Evolutionary conservation across 768 basidiomycete genomes (phyloP).

Genomic region (Galerina sulciceps): DNA sequence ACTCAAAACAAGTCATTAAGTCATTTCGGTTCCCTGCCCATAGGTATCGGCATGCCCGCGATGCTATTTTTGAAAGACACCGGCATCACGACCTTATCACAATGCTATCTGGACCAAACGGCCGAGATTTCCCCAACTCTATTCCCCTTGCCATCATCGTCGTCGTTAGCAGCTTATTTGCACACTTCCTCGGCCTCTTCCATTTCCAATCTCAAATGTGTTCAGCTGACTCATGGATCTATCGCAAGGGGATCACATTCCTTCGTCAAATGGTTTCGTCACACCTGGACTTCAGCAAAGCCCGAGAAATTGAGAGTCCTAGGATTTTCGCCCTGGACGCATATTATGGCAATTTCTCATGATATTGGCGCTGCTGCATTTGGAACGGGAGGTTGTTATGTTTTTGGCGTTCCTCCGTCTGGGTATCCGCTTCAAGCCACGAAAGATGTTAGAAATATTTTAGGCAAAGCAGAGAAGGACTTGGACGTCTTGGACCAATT

Average conservation of each 20-base stretch:
- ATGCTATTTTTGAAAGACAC: slow-evolving; percentile 10
- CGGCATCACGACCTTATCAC: slow-evolving; percentile 23
- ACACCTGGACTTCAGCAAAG: slow-evolving; percentile 2
- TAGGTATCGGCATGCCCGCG: slow-evolving; percentile 5
- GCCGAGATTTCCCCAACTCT: slow-evolving; percentile 8
- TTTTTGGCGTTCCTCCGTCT: slow-evolving; percentile 28
- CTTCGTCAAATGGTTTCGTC: slow-evolving; percentile 14
- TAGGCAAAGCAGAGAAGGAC: slow-evolving; percentile 1
- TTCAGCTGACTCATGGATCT: slow-evolving; percentile 26
- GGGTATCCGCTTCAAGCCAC: slow-evolving; percentile 10
- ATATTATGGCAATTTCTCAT: slow-evolving; percentile 24
- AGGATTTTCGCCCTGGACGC: slow-evolving; percentile 30
- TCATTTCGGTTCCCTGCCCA: background rate
- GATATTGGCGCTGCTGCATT: slow-evolving; percentile 23
- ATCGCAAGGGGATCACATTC: slow-evolving; percentile 14
- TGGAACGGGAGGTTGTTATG: slow-evolving; percentile 29
- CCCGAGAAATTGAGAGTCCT: slow-evolving; percentile 20
- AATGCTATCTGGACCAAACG: slow-evolving; percentile 21
- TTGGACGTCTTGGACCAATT: slow-evolving; percentile 16
- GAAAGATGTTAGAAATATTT: background rate
- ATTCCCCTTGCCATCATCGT: slow-evolving; percentile 6
- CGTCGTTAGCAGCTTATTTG: slow-evolving; percentile 25
- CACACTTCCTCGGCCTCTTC: slow-evolving; percentile 36
- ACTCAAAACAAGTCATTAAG: background rate
- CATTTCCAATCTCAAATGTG: slow-evolving; percentile 31